These are phyloP conservation scores for Diplosphaera chodatii DNA, from an alignment of 139 green algal genomes.

Conservation along the genomic window DNA sequence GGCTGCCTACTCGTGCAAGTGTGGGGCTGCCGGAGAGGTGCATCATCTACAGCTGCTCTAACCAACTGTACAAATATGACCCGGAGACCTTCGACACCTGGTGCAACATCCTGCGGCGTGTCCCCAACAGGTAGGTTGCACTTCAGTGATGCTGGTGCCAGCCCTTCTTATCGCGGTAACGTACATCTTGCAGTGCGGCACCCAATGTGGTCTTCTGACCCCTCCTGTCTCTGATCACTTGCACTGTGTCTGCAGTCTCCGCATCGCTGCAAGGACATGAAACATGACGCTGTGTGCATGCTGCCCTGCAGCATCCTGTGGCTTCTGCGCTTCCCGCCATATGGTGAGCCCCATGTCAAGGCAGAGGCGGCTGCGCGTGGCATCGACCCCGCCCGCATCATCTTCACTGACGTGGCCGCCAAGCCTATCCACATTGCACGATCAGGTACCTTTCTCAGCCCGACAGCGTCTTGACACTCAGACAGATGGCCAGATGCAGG, in stretches of 20 bases:
- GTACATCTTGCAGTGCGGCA: too few species aligned
- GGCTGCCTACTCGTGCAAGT: constrained; percentile 10
- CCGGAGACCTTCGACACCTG: constrained; percentile 79
- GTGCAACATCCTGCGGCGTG: constrained; percentile 61
- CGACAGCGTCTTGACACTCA: too few species aligned
- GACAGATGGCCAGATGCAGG: too few species aligned
- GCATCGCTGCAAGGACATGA: too few species aligned
- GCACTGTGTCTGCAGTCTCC: too few species aligned
- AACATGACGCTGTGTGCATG: too few species aligned
- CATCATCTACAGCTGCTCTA: constrained; percentile 78
- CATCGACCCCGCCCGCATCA: constrained; percentile 60
- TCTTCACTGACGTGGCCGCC: constrained; percentile 88
- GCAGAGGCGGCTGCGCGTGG: constrained; percentile 40
- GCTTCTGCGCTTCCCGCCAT: constrained; percentile 85
- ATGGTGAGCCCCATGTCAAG: constrained; percentile 63
- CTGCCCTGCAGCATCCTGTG: constrained; percentile 68
- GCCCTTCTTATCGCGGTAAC: too few species aligned
- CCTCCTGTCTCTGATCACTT: too few species aligned
- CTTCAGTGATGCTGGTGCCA: too few species aligned
- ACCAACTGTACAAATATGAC: constrained; percentile 92
- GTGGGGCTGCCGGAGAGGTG: constrained; percentile 70
- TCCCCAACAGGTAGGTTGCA: neutral
- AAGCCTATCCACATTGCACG: constrained; percentile 81
- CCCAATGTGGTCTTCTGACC: too few species aligned
- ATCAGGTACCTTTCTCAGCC: constrained; percentile 21